A percentile compares a stretch with the other conserved stretches of the same genome.
Evolutionary conservation across 108 stramenopile species (phyloP).

Genomic region (Pseudonitzschia multistriata): DNA sequence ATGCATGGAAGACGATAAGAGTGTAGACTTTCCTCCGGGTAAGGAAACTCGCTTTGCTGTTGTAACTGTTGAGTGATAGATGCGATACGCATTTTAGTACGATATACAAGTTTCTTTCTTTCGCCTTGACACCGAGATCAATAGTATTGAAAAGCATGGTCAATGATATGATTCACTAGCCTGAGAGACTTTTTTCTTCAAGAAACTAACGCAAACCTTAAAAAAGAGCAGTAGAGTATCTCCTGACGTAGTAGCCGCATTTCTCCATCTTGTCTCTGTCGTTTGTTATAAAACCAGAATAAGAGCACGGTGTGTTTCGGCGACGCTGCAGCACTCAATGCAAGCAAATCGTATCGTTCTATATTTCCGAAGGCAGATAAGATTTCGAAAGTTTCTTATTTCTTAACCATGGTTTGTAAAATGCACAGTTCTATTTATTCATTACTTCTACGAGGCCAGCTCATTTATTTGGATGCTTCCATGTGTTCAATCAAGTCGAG

Average conservation of each 20-base stretch:
- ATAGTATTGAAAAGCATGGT: not conserved
- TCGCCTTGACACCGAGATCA: too few relatives aligned
- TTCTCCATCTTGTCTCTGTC: too few relatives aligned
- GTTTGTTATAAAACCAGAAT: too few relatives aligned
- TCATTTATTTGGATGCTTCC: slow-evolving; percentile 50
- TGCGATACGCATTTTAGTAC: not conserved
- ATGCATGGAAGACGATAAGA: not conserved
- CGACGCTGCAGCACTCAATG: too few relatives aligned
- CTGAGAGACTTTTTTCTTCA: too few relatives aligned
- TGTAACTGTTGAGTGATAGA: slow-evolving; percentile 3
- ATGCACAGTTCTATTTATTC: slow-evolving; percentile 10
- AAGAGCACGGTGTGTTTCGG: too few relatives aligned
- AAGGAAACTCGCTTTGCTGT: slow-evolving; percentile 8
- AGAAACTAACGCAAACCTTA: too few relatives aligned
- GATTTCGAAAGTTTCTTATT: not conserved
- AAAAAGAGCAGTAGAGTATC: too few relatives aligned
- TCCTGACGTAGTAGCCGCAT: too few relatives aligned
- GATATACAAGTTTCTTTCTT: not conserved
- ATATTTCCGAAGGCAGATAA: too few relatives aligned
- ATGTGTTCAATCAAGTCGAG: slow-evolving; percentile 95
- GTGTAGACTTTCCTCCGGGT: not conserved
- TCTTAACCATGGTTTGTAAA: not conserved
- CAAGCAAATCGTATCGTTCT: too few relatives aligned
- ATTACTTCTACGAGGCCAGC: not conserved
- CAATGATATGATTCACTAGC: not conserved